Evolutionary conservation across 495 filamentous ascomycete genomes (phyloP).

Genomic region (Neurospora cerealis): DNA sequence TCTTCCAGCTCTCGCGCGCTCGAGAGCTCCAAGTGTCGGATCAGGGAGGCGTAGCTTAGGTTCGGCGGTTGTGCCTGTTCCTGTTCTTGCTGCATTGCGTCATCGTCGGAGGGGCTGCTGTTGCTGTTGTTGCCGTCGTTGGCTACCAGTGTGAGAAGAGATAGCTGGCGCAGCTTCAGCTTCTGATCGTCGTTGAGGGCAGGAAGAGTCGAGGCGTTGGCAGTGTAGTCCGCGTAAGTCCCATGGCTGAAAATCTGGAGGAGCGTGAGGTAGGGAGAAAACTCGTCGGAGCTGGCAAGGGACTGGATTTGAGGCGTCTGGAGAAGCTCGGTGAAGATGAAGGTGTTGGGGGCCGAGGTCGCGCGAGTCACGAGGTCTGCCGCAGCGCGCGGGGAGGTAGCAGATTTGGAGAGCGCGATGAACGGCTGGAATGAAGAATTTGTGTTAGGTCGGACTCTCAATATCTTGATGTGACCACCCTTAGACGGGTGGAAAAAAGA

Average conservation of each 20-base stretch:
- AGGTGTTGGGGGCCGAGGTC: constrained; percentile 79
- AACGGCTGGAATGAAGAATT: constrained; percentile 50
- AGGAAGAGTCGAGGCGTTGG: constrained; percentile 50
- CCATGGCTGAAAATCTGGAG: constrained; percentile 92
- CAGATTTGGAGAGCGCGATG: constrained; percentile 76
- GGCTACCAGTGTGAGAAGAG: constrained; percentile 63
- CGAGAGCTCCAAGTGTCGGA: constrained; percentile 53
- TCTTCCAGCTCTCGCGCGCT: constrained; percentile 69
- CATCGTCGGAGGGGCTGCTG: constrained; percentile 12
- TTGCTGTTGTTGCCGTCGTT: constrained; percentile 35
- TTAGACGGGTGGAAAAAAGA: neutral
- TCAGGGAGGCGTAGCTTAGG: constrained; percentile 65
- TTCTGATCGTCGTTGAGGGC: constrained; percentile 59
- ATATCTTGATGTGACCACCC: neutral
- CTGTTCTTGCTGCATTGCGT: neutral
- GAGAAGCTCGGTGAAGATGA: constrained; percentile 90
- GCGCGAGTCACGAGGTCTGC: constrained; percentile 81
- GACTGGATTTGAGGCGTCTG: constrained; percentile 71
- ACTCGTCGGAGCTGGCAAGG: constrained; percentile 42
- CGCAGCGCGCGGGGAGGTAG: constrained; percentile 71
- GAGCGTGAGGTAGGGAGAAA: constrained; percentile 50
- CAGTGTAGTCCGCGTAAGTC: constrained; percentile 64
- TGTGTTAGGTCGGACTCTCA: neutral
- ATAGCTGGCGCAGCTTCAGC: constrained; percentile 83
- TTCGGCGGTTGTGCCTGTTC: constrained; percentile 1